Percentiles rank a stretch among this genome's conserved stretches.
Evolutionary conservation across 768 basidiomycete species (phyloP).

Genomic region (Tricholoma sp.): DNA sequence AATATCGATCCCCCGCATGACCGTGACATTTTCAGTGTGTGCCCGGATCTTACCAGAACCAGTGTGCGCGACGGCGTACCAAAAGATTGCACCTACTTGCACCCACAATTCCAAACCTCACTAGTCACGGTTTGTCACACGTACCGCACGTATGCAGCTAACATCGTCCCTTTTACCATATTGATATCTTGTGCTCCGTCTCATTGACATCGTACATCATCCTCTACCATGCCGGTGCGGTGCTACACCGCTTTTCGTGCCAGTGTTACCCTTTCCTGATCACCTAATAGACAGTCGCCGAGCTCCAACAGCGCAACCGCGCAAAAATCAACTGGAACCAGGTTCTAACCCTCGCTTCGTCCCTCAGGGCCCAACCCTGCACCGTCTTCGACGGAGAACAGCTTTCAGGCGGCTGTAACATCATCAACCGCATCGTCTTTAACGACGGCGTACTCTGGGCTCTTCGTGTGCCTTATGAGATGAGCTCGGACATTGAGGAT

Average conservation of each 20-base stretch:
- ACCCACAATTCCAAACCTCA: no score
- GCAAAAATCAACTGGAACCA: constrained; percentile 10
- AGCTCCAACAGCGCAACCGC: constrained; percentile 3
- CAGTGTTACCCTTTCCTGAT: not conserved
- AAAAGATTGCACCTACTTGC: no score
- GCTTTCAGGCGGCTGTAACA: constrained; percentile 8
- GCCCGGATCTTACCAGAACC: no score
- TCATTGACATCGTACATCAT: no score
- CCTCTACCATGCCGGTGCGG: not conserved
- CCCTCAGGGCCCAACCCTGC: constrained; percentile 5
- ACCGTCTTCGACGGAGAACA: not conserved
- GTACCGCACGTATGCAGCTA: no score
- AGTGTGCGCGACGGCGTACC: no score
- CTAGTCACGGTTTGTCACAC: no score
- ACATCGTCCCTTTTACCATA: no score
- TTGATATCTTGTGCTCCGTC: no score
- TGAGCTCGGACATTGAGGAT: not conserved
- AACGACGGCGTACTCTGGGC: constrained; percentile 6
- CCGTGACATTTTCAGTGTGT: no score
- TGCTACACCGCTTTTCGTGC: not conserved
- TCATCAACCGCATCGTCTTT: no score
- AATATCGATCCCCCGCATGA: no score
- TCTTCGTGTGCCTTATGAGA: constrained; percentile 7
- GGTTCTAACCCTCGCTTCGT: constrained; percentile 9
- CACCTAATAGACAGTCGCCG: constrained; percentile 2